Percentiles rank a stretch among this genome's conserved stretches.
These are phyloP conservation scores for Wickerhamiella slavikovae DNA, from an alignment of 805 yeast genomes.

Conservation along the genomic window DNA sequence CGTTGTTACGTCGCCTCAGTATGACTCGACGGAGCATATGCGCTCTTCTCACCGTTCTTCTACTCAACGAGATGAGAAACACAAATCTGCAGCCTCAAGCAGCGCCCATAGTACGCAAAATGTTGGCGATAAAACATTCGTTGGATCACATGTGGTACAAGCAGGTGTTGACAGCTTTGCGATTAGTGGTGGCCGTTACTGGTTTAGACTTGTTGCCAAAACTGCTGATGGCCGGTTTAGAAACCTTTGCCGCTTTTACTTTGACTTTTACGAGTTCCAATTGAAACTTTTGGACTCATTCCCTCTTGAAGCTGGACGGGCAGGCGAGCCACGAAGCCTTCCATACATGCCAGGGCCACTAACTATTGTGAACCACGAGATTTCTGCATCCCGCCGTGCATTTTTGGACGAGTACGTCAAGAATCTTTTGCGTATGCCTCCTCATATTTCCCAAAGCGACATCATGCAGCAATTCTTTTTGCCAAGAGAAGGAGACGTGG, in stretches of 20 bases:
- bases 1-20: not conserved
- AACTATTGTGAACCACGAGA: constrained; percentile 67
- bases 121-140: not conserved
- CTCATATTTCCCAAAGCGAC: constrained; percentile 47
- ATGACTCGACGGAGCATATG: not conserved
- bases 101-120: not conserved
- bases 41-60: not conserved
- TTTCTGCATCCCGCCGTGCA: constrained; percentile 32
- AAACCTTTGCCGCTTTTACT: constrained; percentile 70
- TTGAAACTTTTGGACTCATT: constrained; percentile 60
- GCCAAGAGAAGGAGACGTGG: constrained; percentile 42
- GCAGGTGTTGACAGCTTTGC: constrained; percentile 67
- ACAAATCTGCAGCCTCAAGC: not conserved
- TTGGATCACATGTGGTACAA: constrained; percentile 21
- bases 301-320: constrained; percentile 85
- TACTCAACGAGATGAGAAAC: not conserved
- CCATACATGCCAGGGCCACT: constrained; percentile 96
- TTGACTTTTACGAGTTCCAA: constrained; percentile 90
- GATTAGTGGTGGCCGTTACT: constrained; percentile 68
- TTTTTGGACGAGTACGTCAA: constrained; percentile 37
- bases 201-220: constrained; percentile 57
- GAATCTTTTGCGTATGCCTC: constrained; percentile 49
- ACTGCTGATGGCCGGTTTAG: constrained; percentile 49
- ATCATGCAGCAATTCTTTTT: constrained; percentile 56
- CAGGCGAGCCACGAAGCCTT: constrained; percentile 53